Evolutionary conservation across 495 filamentous ascomycete genomes (phyloP).

Genomic region (Aspergillus cristatus): DNA sequence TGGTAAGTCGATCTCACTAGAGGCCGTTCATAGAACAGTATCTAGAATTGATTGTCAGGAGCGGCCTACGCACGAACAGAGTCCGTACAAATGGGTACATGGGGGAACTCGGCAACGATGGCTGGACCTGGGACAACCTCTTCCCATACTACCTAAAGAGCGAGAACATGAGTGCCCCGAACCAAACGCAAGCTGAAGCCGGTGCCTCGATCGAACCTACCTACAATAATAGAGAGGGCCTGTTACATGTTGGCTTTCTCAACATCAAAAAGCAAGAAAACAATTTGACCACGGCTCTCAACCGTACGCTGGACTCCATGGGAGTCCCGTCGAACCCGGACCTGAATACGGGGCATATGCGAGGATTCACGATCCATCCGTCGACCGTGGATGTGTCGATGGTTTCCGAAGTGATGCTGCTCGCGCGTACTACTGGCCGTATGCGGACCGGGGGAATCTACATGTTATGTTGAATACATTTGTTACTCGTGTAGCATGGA

Average conservation of each 20-base stretch:
- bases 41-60: too few relatives aligned
- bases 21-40: too few relatives aligned
- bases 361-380: constrained; percentile 31
- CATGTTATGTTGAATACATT: constrained; percentile 23
- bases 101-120: constrained; percentile 52
- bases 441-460: constrained; percentile 18
- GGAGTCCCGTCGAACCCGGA: constrained; percentile 30
- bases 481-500: constrained; percentile 29
- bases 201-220: constrained; percentile 37
- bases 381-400: constrained; percentile 30
- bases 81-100: constrained; percentile 38
- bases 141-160: constrained; percentile 49
- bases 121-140: constrained; percentile 54
- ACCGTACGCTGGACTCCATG: constrained; percentile 16
- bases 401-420: constrained; percentile 45
- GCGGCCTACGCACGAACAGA: constrained; percentile 38
- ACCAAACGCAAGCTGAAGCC: constrained; percentile 21
- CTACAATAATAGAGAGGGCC: constrained; percentile 38
- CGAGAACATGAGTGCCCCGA: constrained; percentile 29
- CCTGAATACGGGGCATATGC: constrained; percentile 29
- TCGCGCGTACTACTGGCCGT: constrained; percentile 38
- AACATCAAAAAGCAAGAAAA: constrained; percentile 14
- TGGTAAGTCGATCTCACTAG: constrained; percentile 19
- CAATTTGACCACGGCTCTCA: constrained; percentile 18
- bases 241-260: constrained; percentile 40